phyloP scores from a whole-genome alignment of 176 grass and related monocot species.

The Phragmites australis region DNA sequence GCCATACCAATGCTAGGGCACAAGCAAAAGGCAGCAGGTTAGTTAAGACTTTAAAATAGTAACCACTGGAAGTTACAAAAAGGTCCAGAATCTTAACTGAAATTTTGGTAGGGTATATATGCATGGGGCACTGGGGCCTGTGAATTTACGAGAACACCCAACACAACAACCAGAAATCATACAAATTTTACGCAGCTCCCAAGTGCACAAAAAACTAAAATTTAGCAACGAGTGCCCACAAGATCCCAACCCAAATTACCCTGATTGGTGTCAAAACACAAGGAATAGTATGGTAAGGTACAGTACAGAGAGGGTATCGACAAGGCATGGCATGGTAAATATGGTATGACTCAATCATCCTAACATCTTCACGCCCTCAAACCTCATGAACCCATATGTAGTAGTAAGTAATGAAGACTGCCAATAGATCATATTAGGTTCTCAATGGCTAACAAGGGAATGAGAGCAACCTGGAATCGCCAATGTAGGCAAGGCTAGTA shows the following conservation, averaged over 20 bases:
- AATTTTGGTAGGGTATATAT: background rate
- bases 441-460: background rate
- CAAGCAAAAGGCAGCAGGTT: background rate
- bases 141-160: background rate
- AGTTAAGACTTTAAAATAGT: background rate
- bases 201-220: background rate
- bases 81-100: background rate
- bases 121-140: background rate
- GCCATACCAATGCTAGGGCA: background rate
- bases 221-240: background rate
- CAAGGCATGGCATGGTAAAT: slow-evolving; percentile 4
- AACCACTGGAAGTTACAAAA: background rate
- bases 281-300: background rate
- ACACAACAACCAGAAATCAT: background rate
- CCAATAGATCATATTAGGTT: background rate
- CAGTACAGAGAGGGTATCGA: background rate
- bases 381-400: background rate
- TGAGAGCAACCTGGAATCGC: background rate
- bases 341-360: slow-evolving; percentile 6
- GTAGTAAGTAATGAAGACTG: background rate
- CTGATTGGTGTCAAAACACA: background rate
- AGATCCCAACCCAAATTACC: background rate
- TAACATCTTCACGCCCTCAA: background rate
- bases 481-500: background rate
- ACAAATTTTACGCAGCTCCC: background rate